phyloP scores from a whole-genome alignment of 257 asterid species.

The Solanum stenotomum region DNA sequence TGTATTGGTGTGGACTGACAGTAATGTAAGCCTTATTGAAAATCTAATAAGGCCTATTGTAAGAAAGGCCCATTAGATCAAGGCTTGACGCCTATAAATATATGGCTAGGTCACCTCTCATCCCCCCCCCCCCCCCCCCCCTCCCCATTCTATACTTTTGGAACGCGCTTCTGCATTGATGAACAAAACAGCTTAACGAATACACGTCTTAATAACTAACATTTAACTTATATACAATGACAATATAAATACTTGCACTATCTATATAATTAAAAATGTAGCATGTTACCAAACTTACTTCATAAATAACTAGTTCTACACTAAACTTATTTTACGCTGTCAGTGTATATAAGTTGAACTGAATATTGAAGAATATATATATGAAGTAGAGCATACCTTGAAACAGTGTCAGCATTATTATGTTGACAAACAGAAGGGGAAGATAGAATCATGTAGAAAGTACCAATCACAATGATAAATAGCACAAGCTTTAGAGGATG shows the following conservation, averaged over 20 bases:
- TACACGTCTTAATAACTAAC: no score
- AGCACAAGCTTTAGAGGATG: conserved; percentile 47
- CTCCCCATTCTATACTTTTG: no score
- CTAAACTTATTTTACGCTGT: no score
- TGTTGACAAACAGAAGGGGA: conserved; percentile 44
- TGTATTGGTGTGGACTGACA: background rate
- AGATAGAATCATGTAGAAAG: conserved; percentile 34
- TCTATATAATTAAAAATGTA: no score
- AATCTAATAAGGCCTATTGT: background rate
- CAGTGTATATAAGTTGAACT: background rate
- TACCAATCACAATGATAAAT: conserved; percentile 20
- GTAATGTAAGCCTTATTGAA: background rate
- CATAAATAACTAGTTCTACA: no score
- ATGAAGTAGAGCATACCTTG: conserved; percentile 28
- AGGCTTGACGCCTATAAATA: background rate
- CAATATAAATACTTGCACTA: no score
- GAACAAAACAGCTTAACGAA: no score
- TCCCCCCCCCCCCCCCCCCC: background rate
- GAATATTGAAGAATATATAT: background rate
- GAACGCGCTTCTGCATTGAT: no score
- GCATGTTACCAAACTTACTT: no score
- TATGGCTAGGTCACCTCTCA: background rate
- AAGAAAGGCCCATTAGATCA: background rate
- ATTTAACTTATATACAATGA: no score
- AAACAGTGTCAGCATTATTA: conserved; percentile 12